phyloP scores from a whole-genome alignment of 192 early-diverging fungal genomes.

The Chytriomyces confervae region DNA sequence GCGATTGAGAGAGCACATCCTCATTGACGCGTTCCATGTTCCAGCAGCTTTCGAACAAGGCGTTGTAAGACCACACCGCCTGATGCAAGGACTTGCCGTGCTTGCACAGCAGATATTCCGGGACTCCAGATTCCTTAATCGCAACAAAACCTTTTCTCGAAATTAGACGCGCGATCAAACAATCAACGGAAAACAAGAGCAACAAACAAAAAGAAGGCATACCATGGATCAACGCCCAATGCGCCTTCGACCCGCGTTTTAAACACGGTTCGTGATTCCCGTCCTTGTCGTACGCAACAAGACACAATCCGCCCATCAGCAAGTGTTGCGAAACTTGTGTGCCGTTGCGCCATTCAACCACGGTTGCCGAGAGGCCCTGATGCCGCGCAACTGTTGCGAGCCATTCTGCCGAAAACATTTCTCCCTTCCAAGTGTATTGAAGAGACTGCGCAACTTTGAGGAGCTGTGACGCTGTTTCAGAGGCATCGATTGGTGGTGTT shows the following conservation, averaged over 20 bases:
- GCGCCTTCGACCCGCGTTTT: conserved; percentile 35
- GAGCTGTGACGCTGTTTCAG: neutral
- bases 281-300: conserved; percentile 41
- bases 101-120: conserved; percentile 13
- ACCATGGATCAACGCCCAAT: conserved; percentile 38
- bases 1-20: neutral
- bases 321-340: neutral
- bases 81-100: conserved; percentile 38
- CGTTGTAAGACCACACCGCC: conserved; percentile 16
- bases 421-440: conserved; percentile 17
- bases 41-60: conserved; percentile 8
- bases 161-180: neutral
- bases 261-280: conserved; percentile 37
- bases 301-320: conserved; percentile 8
- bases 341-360: conserved; percentile 8
- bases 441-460: neutral
- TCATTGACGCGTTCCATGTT: conserved; percentile 22
- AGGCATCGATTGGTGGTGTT: neutral
- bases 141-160: neutral
- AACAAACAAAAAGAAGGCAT: neutral
- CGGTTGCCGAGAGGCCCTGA: neutral
- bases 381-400: conserved; percentile 15
- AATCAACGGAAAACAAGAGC: neutral
- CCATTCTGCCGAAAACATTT: conserved; percentile 25
- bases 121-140: neutral